Evolutionary conservation across 78 protist genomes (phyloP), one percentile per base, ranked within the genome.

Genomic region (Pigoraptor vietnamica): DNA sequence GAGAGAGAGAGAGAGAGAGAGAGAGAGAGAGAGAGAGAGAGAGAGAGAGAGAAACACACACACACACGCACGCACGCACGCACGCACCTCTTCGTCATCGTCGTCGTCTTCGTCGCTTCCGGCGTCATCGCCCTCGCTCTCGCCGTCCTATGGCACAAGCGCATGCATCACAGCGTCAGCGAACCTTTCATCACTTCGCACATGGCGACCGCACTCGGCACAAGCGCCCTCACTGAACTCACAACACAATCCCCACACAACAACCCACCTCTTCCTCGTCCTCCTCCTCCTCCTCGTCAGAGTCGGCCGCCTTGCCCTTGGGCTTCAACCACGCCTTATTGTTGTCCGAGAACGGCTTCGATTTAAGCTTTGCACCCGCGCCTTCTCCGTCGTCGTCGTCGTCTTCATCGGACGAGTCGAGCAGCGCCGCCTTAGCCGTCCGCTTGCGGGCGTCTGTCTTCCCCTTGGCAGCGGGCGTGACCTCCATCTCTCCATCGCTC

Each of bases 401-500:
- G 84, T 87, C 86, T 21, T 67, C 89, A 14, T n/a, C 81, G 82
- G 67, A n/a, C 24, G 48, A 1, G 81, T 2, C 40, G 39, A 39
- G 14, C 55, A 19, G 32, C 2, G 29, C 25, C 6, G 91, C 88
- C 90, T 38, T 40, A 1, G 1, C 0, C 55, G 34, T 25, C 9
- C 34, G 32, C 84, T 79, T 14, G 33, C 48, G 90, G 82, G 55
- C 24, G 89, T 86, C 79, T 21, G 23, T 90, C n/a, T 9, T 23
- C 24, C 56, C 93, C 9, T 0, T 33, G 0, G 0, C 25, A 40
- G 0, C 88, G 48, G 0, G 88, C 14, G 82, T 32, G 39, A 40
- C 48, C 24, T 93, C 95, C 39, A 34, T 86, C 81, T 94, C 95
- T 0, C 84, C 95, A 6, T 81, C 94, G 1, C 87, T 40, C 39